These are phyloP conservation scores for Chamaenerion angustifolium DNA, from an alignment of 345 rosid genomes.

Conservation along the genomic window DNA sequence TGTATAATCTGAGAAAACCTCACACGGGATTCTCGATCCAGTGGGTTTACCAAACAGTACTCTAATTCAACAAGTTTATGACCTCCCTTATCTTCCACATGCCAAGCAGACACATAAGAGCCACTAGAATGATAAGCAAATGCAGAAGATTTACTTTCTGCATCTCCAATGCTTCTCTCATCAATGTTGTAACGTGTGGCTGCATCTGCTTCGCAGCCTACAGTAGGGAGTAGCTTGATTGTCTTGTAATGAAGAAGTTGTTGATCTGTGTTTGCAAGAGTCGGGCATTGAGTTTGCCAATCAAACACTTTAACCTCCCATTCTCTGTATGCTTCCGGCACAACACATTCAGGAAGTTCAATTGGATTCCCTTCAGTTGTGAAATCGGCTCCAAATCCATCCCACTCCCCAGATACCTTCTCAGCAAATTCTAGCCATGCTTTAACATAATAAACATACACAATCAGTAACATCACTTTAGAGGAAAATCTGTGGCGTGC, in stretches of 20 bases:
- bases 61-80: slow-evolving; percentile 42
- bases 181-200: slow-evolving; percentile 60
- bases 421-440: slow-evolving; percentile 67
- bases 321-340: slow-evolving; percentile 84
- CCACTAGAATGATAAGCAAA: slow-evolving; percentile 69
- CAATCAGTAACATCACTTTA: too few species aligned
- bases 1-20: slow-evolving; percentile 46
- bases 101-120: slow-evolving; percentile 67
- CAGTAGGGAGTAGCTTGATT: slow-evolving; percentile 85
- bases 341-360: slow-evolving; percentile 75
- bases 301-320: slow-evolving; percentile 95
- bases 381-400: slow-evolving; percentile 88
- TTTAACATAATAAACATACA: slow-evolving; percentile 4
- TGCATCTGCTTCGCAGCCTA: slow-evolving; percentile 97
- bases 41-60: slow-evolving; percentile 72
- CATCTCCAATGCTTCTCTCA: slow-evolving; percentile 31
- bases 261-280: slow-evolving; percentile 45
- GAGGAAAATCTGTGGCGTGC: too few species aligned
- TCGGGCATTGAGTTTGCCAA: slow-evolving; percentile 98
- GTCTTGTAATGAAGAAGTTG: slow-evolving; percentile 33
- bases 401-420: slow-evolving; percentile 92
- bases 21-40: slow-evolving; percentile 66
- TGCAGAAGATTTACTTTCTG: slow-evolving; percentile 19
- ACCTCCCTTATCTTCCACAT: slow-evolving; percentile 14
- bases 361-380: slow-evolving; percentile 47